Percentiles rank a stretch among this genome's conserved stretches.
Conservation (phyloP, 495 filamentous ascomycete genomes). For the Articulospora tetracladia region DNA sequence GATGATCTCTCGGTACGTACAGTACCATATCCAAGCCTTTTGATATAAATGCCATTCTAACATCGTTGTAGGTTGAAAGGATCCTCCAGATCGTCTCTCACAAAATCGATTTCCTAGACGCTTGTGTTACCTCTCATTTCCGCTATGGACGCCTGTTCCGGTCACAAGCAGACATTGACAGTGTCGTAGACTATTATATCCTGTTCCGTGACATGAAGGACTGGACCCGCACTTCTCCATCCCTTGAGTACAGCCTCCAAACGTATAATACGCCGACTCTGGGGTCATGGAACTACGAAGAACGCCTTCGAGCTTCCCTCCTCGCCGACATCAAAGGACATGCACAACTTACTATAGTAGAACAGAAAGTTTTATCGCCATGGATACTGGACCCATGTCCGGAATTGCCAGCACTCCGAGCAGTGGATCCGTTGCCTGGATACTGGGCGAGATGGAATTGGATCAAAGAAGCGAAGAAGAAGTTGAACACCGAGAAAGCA, state of each 20-base stretch:
- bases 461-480: conserved; percentile 6
- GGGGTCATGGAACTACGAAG: not conserved
- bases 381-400: not conserved
- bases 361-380: not conserved
- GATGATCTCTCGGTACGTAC: conserved; percentile 1
- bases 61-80: not conserved
- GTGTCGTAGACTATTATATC: conserved; percentile 3
- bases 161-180: not conserved
- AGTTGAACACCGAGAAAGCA: conserved; percentile 6
- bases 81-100: conserved; percentile 9
- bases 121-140: conserved; percentile 1
- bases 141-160: not conserved
- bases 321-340: not conserved
- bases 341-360: not conserved
- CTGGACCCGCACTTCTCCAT: not conserved
- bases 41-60: not conserved
- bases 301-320: not conserved
- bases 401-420: not conserved
- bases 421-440: not conserved
- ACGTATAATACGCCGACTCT: not conserved
- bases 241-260: not conserved
- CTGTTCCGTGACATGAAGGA: conserved; percentile 10
- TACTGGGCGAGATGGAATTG: conserved; percentile 5
- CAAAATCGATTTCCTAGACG: conserved; percentile 4
- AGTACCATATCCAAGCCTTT: not conserved